Evolutionary conservation across 2,329 filamentous ascomycete species (phyloP), one percentile per base, ranked within the genome.

Genomic region (Helotiales sp.): DNA sequence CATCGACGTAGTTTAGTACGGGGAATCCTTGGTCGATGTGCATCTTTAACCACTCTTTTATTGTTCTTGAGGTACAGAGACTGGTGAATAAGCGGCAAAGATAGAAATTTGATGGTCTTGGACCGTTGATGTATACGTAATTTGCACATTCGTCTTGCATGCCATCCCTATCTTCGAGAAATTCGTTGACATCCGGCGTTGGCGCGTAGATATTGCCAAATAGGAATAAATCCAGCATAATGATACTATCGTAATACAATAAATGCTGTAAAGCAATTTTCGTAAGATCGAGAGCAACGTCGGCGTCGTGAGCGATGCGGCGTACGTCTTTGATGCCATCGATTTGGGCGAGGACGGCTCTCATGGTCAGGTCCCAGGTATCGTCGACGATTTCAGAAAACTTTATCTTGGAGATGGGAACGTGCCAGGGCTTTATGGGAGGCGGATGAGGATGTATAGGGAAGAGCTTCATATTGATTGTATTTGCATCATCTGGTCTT

Each of bases 391-490:
- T 76, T 71, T 85, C 79, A 63, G 77, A 71, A 60, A 88, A 82
- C 65, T 86, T 86, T 70, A 85, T 85, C 72, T 87, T 88, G 66
- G 80, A 80, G 22, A 99, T 84, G 3, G 95, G 95, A 2, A 99
- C 95, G 69, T 98, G 91, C 88, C 91, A 96, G 47, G 89, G 85
- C 67, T 88, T 87, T 55, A 98, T 88, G 2, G 86, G 81, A 0
- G 91, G 86, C 1, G 93, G 93, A 15, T 86, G 84, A 1, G 86
- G 80, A 67, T 93, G 89, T 47, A 90, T 86, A 0, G 91, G 92
- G 72, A 97, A 97, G 50, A 97, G 84, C 75, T 97, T 97, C 81
- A 97, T 90, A 74, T 97, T 96, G 74, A 97, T 87, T 0, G 91
- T 96, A 72, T 96, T 97, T 60, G 91, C 87, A 65, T 96, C 91